Base-by-base conservation (phyloP, 78 protist genomes). In the Dictyostelium discoideum region DNA sequence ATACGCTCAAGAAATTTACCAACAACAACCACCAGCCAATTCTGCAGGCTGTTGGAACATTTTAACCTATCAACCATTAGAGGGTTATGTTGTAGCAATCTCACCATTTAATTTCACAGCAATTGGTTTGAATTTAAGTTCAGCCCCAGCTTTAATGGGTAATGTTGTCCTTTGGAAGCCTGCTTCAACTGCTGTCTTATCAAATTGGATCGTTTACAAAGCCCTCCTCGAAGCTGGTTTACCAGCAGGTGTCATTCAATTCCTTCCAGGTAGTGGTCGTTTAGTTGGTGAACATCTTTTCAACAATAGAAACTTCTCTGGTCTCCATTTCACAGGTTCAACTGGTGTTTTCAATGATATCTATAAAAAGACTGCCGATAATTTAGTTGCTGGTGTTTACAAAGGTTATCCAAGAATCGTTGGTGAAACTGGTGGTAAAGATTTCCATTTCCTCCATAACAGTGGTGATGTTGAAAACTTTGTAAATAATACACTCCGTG, bases 361-460 rank as follows among this genome's bases (percentile, higher is more conserved):
- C 93, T 94, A 76, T 90, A 26, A 57, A 24, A 46, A 79, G 84
- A 87, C 97, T 78, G 98, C 98, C 20, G 54, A 3, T 54, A 87
- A 97, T 97, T 9, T 98, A 54, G 48, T 40, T 16, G 63, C 85
- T n/a, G 84, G 83, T 69, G 44, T 69, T 57, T 96, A 98, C 96
- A 85, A 74, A 26, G 84, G 96, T 44, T 98, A 92, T 88, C 99
- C 99, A 29, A 69, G 99, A 13, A 32, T 99, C 39, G 98, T 98
- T 29, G 99, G 99, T 78, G 99, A 99, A 89, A 97, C 98, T 74
- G 99, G 99, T 32, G 99, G 99, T 65, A 99, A 99, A 96, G 98
- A 98, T 94, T 98, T 97, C 98, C 99, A 98, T 93, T 80, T 98
- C 48, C 85, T 96, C 46, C 99, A 98, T 95, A 37, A 82, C 85